These are phyloP conservation scores for Alternaria hordeiaustralica DNA, from an alignment of 2,329 filamentous ascomycete species.

Conservation along the genomic window DNA sequence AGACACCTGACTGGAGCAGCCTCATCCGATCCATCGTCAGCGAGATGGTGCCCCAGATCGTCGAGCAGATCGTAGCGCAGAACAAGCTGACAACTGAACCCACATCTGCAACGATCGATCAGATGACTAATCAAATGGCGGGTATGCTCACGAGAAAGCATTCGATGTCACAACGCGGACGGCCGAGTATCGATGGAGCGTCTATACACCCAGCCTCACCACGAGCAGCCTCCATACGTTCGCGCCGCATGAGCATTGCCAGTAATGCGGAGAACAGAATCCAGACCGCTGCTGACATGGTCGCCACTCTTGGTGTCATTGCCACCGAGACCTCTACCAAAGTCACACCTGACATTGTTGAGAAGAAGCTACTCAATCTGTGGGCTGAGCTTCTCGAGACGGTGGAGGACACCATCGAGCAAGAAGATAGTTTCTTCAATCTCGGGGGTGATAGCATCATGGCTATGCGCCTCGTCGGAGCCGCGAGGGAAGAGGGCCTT, in stretches of 20 bases:
- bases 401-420: slow-evolving; percentile 42
- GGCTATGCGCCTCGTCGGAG: slow-evolving; percentile 44
- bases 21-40: slow-evolving; percentile 42
- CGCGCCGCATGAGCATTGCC: slow-evolving; percentile 35
- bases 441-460: slow-evolving; percentile 44
- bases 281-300: slow-evolving; percentile 42
- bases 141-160: slow-evolving; percentile 35
- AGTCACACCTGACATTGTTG: slow-evolving; percentile 40
- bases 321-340: slow-evolving; percentile 37
- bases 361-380: slow-evolving; percentile 40
- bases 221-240: slow-evolving; percentile 26
- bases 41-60: slow-evolving; percentile 44
- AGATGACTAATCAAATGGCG: slow-evolving; percentile 41
- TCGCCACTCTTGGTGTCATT: slow-evolving; percentile 38
- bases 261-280: slow-evolving; percentile 41
- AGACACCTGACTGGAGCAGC: slow-evolving; percentile 33
- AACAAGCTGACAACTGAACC: slow-evolving; percentile 29
- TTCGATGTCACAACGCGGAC: slow-evolving; percentile 32
- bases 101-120: slow-evolving; percentile 27
- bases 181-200: slow-evolving; percentile 30
- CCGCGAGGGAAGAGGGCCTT: slow-evolving; percentile 41
- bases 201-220: slow-evolving; percentile 18
- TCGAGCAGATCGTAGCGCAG: slow-evolving; percentile 39
- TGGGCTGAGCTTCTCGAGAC: slow-evolving; percentile 44
- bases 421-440: slow-evolving; percentile 44